Evolutionary conservation across 257 asterid species (phyloP), one percentile per base, ranked within the genome.

Genomic region (Solanum acaule): DNA sequence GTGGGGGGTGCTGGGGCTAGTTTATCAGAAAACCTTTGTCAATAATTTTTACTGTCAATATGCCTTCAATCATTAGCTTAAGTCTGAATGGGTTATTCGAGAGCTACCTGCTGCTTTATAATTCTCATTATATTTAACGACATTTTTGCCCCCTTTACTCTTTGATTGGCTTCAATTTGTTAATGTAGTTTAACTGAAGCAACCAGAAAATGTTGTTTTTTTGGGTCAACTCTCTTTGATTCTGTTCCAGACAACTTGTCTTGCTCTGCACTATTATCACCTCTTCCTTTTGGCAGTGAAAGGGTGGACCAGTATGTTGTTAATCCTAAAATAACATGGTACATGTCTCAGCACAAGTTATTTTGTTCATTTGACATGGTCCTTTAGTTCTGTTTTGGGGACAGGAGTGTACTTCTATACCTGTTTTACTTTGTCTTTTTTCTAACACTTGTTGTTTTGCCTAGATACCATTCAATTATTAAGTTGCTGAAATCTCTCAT

Each of bases 401-500:
- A 46, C 20, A 20, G 44, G 86, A 10, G 42, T 31, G 42, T 16
- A 82, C 65, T 49, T 49, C 65, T 79, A 8, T 27, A 18, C 86
- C 42, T 82, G 42, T 29, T 29, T 82, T 46, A 52, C 68, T 44
- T 87, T 29, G 29, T 52, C n/a, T 11, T 25, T 46, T 37, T 77
- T 88, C 52, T 90, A 87, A 70, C 61, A 46, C 25, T 83, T 90
- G 87, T 52, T 87, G 78, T 85, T 90, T 73, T 76, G 83, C 85
- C 84, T 92, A 97, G 99, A 89, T 95, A 92, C 92, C 98, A 96
- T 87, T 91, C 93, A 72, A 87, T 95, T 33, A 88, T 88, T 35
- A 92, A 91, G 95, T 93, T 91, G 71, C 98, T 97, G 85, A 94
- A 93, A 93, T 73, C 42, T 88, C 93, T 97, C 85, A 92, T 97